Evolutionary conservation across 2,329 filamentous ascomycete genomes (phyloP).

Genomic region (Sporothrix brunneoviolacea): DNA sequence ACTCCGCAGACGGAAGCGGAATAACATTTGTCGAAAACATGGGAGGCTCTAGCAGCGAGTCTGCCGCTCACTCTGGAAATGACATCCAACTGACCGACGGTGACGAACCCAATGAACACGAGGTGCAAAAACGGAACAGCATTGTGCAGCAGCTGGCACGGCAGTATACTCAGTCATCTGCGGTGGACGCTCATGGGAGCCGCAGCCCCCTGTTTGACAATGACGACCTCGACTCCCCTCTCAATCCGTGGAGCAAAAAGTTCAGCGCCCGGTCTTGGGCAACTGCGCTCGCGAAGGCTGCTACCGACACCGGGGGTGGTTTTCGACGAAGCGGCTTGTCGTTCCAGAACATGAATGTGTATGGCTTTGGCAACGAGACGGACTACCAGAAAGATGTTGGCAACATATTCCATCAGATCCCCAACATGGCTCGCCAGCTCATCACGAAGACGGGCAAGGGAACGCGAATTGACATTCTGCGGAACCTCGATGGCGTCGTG

Average conservation of each 20-base stretch:
- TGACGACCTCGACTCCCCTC: conserved; percentile 33
- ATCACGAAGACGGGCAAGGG: too few species aligned
- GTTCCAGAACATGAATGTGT: conserved; percentile 62
- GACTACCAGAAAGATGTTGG: conserved; percentile 64
- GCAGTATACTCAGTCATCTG: conserved; percentile 39
- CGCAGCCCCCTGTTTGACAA: conserved; percentile 43
- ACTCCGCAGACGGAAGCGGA: too few species aligned
- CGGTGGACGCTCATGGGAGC: conserved; percentile 13
- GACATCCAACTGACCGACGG: too few species aligned
- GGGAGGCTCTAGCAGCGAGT: too few species aligned
- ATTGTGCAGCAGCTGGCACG: conserved; percentile 51
- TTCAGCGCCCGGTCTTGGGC: conserved; percentile 52
- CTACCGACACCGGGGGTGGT: too few species aligned
- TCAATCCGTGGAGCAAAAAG: conserved; percentile 42
- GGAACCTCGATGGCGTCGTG: conserved; percentile 61
- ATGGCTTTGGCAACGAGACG: conserved; percentile 59
- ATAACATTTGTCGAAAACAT: too few species aligned
- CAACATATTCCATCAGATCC: conserved; percentile 51
- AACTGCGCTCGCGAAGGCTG: too few species aligned
- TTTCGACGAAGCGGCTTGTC: conserved; percentile 51
- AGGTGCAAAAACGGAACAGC: conserved; percentile 44
- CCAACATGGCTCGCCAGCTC: conserved; percentile 39
- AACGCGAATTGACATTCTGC: too few species aligned
- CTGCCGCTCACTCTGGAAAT: too few species aligned
- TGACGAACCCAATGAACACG: conserved; percentile 32